Conservation (phyloP, 2,329 filamentous ascomycete genomes). For the Fusarium duplospermum region DNA sequence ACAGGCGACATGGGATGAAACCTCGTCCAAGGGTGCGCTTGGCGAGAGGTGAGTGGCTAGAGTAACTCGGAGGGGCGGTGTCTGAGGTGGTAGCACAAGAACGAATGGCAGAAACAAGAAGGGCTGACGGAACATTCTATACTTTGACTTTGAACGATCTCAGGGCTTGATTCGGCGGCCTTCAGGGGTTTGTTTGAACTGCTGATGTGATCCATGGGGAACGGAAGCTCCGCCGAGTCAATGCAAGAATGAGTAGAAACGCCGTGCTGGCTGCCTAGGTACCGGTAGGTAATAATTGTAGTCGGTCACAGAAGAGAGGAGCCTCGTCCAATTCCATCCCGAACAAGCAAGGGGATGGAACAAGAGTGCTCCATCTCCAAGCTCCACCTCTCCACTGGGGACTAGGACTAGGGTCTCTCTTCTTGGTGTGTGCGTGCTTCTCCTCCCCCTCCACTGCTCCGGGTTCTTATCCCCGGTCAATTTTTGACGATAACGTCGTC, state of each 20-base stretch:
- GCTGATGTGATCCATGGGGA: background rate
- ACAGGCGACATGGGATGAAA: slow-evolving; percentile 35
- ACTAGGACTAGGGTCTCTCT: background rate
- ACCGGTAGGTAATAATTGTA: background rate
- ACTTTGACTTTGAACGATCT: background rate
- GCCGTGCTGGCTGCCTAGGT: background rate
- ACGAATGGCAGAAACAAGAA: slow-evolving; percentile 4
- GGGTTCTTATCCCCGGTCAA: slow-evolving; percentile 1
- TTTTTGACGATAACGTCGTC: slow-evolving; percentile 8
- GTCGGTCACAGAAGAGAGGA: background rate
- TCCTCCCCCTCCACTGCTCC: slow-evolving; percentile 12
- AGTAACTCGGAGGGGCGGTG: background rate
- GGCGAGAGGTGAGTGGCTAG: background rate
- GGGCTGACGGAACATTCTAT: slow-evolving; percentile 14
- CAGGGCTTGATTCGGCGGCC: background rate
- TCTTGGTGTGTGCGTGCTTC: slow-evolving; percentile 8
- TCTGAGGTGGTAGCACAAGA: slow-evolving; percentile 9
- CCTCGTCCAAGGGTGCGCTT: background rate
- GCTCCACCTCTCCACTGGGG: background rate
- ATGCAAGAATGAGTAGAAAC: background rate
- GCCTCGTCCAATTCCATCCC: background rate
- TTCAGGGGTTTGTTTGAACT: background rate
- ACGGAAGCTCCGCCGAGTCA: slow-evolving; percentile 3
- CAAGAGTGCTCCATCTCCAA: slow-evolving; percentile 7
- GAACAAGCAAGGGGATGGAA: slow-evolving; percentile 7